Evolutionary conservation across 148 eudicot genomes (phyloP).

Genomic region (Cornus kousa): DNA sequence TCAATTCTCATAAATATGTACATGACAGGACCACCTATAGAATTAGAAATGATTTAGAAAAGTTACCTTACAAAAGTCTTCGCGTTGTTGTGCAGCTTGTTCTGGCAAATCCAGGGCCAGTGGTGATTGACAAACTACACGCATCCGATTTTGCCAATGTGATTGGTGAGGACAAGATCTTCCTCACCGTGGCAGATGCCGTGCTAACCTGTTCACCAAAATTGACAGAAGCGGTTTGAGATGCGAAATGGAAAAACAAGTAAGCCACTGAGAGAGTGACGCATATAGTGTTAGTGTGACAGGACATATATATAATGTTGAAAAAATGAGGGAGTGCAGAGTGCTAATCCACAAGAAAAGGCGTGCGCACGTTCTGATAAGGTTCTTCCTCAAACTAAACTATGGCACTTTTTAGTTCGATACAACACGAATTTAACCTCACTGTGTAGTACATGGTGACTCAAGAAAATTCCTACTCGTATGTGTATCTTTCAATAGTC

Average conservation of each 20-base stretch:
- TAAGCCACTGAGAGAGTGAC: background rate
- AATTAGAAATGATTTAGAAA: background rate
- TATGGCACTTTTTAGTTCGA: background rate
- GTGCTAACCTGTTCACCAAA: conserved; percentile 58
- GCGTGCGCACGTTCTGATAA: background rate
- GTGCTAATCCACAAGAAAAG: conserved; percentile 14
- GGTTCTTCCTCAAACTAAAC: background rate
- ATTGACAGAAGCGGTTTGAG: conserved; percentile 41
- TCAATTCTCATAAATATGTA: too few species aligned
- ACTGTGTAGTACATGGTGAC: background rate
- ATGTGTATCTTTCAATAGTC: too few species aligned
- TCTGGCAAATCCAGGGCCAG: conserved; percentile 82
- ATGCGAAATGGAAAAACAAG: conserved; percentile 3
- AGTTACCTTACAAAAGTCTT: background rate
- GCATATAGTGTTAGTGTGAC: background rate
- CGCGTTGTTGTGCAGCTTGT: conserved; percentile 41
- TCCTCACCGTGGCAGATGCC: conserved; percentile 78
- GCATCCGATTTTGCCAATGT: conserved; percentile 47
- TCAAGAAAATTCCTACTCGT: too few species aligned
- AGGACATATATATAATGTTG: too few species aligned
- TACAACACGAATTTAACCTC: background rate
- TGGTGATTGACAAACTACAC: conserved; percentile 76
- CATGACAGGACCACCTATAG: too few species aligned
- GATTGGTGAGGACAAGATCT: conserved; percentile 69
- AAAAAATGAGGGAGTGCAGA: background rate